phyloP scores from a whole-genome alignment of 1,284 basidiomycete genomes.

The Pterulicium gracile region DNA sequence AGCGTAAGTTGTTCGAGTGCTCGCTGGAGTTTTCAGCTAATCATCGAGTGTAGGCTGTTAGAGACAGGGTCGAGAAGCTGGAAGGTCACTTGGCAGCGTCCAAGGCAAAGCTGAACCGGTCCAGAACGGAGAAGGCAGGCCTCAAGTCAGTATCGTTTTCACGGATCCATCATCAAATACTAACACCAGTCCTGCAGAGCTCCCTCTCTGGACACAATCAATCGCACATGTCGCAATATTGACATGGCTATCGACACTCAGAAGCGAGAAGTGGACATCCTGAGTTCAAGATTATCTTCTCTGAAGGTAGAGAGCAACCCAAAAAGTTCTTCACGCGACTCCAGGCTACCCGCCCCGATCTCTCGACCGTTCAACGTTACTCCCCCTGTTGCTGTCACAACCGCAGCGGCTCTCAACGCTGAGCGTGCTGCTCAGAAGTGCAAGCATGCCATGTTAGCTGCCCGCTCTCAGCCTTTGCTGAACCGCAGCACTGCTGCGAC shows the following conservation, averaged over 20 bases:
- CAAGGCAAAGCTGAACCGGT: conserved; percentile 58
- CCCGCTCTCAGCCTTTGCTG: conserved; percentile 51
- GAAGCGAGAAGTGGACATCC: conserved; percentile 41
- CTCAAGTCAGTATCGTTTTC: conserved; percentile 38
- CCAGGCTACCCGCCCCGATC: conserved; percentile 26
- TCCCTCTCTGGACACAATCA: conserved; percentile 76
- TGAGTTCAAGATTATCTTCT: conserved; percentile 42
- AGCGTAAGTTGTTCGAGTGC: conserved; percentile 31
- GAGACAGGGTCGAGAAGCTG: conserved; percentile 65
- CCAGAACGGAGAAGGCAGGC: conserved; percentile 50
- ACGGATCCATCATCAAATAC: background rate
- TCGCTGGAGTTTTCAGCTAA: conserved; percentile 7
- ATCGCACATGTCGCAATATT: conserved; percentile 78
- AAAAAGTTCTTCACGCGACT: conserved; percentile 23
- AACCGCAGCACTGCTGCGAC: conserved; percentile 42
- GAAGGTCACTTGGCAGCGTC: conserved; percentile 61
- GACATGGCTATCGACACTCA: conserved; percentile 59
- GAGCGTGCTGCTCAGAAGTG: conserved; percentile 62
- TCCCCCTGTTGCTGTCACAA: conserved; percentile 55
- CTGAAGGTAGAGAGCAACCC: conserved; percentile 10
- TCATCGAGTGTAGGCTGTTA: conserved; percentile 37
- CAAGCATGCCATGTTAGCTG: conserved; percentile 54
- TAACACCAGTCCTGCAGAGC: conserved; percentile 31
- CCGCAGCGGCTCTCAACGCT: conserved; percentile 68
- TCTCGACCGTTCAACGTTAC: conserved; percentile 34